These are phyloP conservation scores for Tanacetum coccineum DNA, from an alignment of 129 eudicot genomes.

Conservation along the genomic window DNA sequence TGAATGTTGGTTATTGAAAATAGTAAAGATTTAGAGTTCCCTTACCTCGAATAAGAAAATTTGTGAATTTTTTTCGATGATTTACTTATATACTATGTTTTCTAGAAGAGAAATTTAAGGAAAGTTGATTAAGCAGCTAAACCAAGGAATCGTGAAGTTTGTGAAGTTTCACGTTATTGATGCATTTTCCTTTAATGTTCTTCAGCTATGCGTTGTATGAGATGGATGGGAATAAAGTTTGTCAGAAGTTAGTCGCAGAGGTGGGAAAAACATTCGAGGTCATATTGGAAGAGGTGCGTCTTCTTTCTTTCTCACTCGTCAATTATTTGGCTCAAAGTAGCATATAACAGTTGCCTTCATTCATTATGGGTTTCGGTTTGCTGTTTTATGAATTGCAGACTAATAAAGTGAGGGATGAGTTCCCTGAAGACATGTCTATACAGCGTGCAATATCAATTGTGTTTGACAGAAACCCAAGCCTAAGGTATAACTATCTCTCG, in stretches of 20 bases:
- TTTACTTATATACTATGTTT: neutral
- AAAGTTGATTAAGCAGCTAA: neutral
- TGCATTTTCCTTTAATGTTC: slow-evolving; percentile 14
- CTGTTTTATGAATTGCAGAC: slow-evolving; percentile 43
- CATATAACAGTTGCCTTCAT: neutral
- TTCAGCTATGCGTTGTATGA: slow-evolving; percentile 90
- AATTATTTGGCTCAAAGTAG: neutral
- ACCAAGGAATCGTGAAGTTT: neutral
- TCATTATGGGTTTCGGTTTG: slow-evolving; percentile 14
- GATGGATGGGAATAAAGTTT: slow-evolving; percentile 89
- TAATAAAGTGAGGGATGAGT: slow-evolving; percentile 65
- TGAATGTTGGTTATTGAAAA: too few relatives aligned
- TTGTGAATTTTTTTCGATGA: too few relatives aligned
- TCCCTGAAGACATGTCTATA: slow-evolving; percentile 77
- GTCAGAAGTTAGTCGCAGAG: slow-evolving; percentile 78
- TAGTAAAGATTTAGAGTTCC: too few relatives aligned
- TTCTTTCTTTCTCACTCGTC: slow-evolving; percentile 18
- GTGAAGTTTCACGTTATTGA: slow-evolving; percentile 1
- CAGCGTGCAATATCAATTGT: slow-evolving; percentile 69
- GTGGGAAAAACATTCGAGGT: slow-evolving; percentile 81
- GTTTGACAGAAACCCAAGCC: slow-evolving; percentile 76
- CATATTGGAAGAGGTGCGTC: slow-evolving; percentile 80
- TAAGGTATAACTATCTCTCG: slow-evolving; percentile 44
- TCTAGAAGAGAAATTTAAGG: too few relatives aligned
- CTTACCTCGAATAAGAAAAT: too few relatives aligned